These are phyloP conservation scores for Brettanomyces nanus DNA, from an alignment of 805 yeast species.

Conservation along the genomic window DNA sequence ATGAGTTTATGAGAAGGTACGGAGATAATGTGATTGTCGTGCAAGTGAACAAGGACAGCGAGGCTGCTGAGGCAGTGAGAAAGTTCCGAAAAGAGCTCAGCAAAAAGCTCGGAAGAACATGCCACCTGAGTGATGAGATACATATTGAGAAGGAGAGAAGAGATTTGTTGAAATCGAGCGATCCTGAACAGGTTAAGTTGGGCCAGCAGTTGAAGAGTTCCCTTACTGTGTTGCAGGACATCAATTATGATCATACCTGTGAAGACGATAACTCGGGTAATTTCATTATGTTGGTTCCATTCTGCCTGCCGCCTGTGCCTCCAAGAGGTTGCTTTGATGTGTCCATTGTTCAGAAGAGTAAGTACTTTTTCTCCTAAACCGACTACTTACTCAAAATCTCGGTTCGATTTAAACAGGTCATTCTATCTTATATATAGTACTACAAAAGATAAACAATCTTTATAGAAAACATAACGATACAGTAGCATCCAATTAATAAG, in stretches of 20 bases:
- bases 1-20: conserved; percentile 79
- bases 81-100: conserved; percentile 42
- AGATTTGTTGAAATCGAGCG: conserved; percentile 41
- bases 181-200: conserved; percentile 37
- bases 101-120: conserved; percentile 40
- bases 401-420: background rate
- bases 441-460: no score
- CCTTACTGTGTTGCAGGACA: conserved; percentile 42
- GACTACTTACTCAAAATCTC: background rate
- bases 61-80: conserved; percentile 41
- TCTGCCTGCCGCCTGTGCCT: conserved; percentile 66
- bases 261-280: conserved; percentile 14
- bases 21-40: conserved; percentile 57
- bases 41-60: conserved; percentile 43
- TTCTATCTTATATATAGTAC: background rate
- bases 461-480: background rate
- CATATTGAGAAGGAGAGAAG: conserved; percentile 60
- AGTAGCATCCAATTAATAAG: background rate
- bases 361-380: conserved; percentile 58
- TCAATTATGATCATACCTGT: conserved; percentile 14
- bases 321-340: conserved; percentile 81
- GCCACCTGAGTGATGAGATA: conserved; percentile 67
- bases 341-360: conserved; percentile 56
- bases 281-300: conserved; percentile 52
- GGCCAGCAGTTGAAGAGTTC: conserved; percentile 63